These are phyloP conservation scores for Dipodascopsis tothii DNA, from an alignment of 805 yeast genomes.

Conservation along the genomic window DNA sequence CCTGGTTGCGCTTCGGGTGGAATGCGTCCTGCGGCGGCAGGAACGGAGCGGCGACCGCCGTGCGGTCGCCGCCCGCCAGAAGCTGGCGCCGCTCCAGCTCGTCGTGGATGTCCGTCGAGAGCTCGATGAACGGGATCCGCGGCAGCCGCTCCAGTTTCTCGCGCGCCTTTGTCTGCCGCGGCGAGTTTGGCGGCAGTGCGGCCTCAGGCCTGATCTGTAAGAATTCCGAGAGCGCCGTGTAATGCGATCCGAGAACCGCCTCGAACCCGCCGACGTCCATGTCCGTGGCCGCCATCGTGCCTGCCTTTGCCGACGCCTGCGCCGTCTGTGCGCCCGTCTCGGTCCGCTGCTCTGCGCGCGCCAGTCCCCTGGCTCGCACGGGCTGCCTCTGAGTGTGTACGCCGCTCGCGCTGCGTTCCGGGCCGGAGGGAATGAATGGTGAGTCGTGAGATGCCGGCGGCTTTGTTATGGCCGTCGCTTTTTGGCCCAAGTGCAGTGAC, in stretches of 20 bases:
- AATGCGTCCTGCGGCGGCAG: constrained; percentile 63
- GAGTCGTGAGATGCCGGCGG: too few species aligned
- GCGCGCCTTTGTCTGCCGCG: constrained; percentile 51
- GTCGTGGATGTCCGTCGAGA: constrained; percentile 90
- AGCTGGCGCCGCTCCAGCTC: constrained; percentile 74
- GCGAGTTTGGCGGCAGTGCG: constrained; percentile 10
- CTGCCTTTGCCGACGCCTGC: too few species aligned
- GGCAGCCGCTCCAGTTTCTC: constrained; percentile 77
- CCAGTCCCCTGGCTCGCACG: too few species aligned
- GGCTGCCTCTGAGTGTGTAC: too few species aligned
- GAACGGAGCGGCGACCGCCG: constrained; percentile 39
- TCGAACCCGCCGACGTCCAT: too few species aligned
- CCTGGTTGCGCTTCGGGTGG: constrained; percentile 93
- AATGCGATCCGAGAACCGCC: constrained; percentile 9
- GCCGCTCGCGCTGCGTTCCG: too few species aligned
- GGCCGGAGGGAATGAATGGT: too few species aligned
- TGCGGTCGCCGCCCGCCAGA: constrained; percentile 33
- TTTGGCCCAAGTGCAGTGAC: too few species aligned
- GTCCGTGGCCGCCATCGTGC: too few species aligned
- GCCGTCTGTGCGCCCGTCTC: too few species aligned
- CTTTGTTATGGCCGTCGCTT: too few species aligned
- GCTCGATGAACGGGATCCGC: constrained; percentile 68
- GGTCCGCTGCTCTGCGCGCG: too few species aligned
- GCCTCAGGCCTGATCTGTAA: constrained; percentile 6
- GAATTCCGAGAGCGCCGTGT: constrained; percentile 13